Conservation (phyloP, 1,284 basidiomycete genomes). For the Apiotrichum sp. region DNA sequence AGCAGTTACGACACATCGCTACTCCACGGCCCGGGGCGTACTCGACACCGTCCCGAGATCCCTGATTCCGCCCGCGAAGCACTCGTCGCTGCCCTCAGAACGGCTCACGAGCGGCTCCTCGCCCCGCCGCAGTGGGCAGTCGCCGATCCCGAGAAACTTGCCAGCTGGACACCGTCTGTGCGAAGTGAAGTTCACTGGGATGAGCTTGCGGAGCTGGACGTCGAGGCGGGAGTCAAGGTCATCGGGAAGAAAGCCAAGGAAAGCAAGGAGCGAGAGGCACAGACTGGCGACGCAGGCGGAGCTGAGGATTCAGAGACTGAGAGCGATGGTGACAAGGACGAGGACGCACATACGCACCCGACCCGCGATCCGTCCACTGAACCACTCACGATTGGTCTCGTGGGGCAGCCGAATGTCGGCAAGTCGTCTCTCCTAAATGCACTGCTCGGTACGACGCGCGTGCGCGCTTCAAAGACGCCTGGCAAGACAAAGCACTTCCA, state of each 20-base stretch:
- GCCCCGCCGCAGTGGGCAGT: slow-evolving; percentile 60
- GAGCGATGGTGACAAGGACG: slow-evolving; percentile 24
- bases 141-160: slow-evolving; percentile 54
- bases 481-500: slow-evolving; percentile 97
- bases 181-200: slow-evolving; percentile 67
- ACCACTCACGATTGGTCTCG: slow-evolving; percentile 71
- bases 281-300: slow-evolving; percentile 11
- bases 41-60: slow-evolving; percentile 58
- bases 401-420: slow-evolving; percentile 92
- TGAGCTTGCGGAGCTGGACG: slow-evolving; percentile 29
- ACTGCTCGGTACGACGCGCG: slow-evolving; percentile 71
- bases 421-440: slow-evolving; percentile 89
- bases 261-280: slow-evolving; percentile 24
- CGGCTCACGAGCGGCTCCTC: slow-evolving; percentile 62
- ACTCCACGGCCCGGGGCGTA: slow-evolving; percentile 3
- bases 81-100: slow-evolving; percentile 62
- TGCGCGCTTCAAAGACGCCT: slow-evolving; percentile 79
- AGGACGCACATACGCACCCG: neutral
- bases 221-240: slow-evolving; percentile 22
- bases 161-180: slow-evolving; percentile 62
- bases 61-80: slow-evolving; percentile 51
- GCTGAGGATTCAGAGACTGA: slow-evolving; percentile 20
- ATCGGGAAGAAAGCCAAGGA: neutral
- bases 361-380: slow-evolving; percentile 48
- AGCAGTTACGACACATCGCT: slow-evolving; percentile 62